Base-by-base conservation (phyloP, 179 eudicot genomes). In the Camellia oleifera region DNA sequence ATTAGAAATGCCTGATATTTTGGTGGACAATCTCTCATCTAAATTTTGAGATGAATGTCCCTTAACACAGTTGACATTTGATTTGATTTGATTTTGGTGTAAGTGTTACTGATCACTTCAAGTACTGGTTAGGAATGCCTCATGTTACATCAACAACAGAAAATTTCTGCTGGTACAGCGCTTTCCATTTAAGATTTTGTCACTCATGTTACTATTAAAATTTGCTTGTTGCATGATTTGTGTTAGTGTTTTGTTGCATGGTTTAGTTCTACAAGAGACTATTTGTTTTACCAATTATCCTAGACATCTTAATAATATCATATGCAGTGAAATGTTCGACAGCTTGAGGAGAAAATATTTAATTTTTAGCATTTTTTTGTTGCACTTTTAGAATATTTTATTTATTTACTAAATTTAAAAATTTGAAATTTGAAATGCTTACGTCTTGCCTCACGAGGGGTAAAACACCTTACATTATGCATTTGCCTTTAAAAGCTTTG, bases 151-250 rank as follows among this genome's bases (percentile, higher is more conserved):
- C 15, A 44, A 3, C 17, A 11, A 57, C 7, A 17, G 56, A 18
- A 60, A 61, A 4, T 45, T 42, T 61, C n/a, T 61, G 9, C 17
- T 20, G 20, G 69, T 62, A 46, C 48, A 45, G 69, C 63, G 20
- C 23, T 72, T 72, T 42, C n/a, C 78, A n/a, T 74, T 14, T 74
- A 58, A 45, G 42, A 64, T 54, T 74, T 74, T 32, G 40, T 32
- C 40, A 32, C 40, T 32, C 40, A 32, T 32, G 40, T 32, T 32
- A 32, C 40, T 32, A 32, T 32, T 32, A 32, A 32, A 32, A 32
- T 32, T 32, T 2, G 40, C 40, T 32, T 32, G 40, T 32, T 32
- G 40, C 40, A 32, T 32, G 40, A 32, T 32, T 32, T 32, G 40
- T 32, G 40, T 32, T 32, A 1, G 40, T 32, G 40, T 1, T 32